Evolutionary conservation across 352 stramenopile genomes (phyloP), one percentile per base, ranked within the genome.

Genomic region (Phytophthora nicotianae): DNA sequence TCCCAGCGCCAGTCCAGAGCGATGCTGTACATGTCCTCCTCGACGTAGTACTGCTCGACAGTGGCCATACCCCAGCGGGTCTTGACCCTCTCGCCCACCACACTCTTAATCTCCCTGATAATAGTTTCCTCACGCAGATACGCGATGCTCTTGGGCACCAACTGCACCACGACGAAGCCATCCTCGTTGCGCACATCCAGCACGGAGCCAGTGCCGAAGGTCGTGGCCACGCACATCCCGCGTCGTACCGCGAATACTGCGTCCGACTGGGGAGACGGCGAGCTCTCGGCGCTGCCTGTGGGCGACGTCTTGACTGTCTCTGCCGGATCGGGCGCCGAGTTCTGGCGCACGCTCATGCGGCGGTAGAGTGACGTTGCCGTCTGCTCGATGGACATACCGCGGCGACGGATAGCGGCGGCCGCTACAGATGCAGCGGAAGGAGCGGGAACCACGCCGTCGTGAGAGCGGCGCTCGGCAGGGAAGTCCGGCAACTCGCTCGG

Each of bases 11-110:
- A 95, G 72, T 95, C 86, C 33, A 95, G 67, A 32, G 86, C 86
- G 52, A 95, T 92, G 65, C 75, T 91, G 73, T 95, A 95, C 83
- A 91, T 95, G 72, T 95, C 86, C 27, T 93, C 83, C n/a, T 93
- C 83, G 24, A 90, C 70, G 54, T 90, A 92, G 65, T 95, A 95
- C 55, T 89, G 71, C 70, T 95, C 86, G 6, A 95, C 83, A 0
- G 84, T 93, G 33, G 86, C 86, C 56, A 92, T 81, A 9, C 86
- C 86, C 86, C 86, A 95, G 17, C 83, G 81, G 0, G 86, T 95
- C 65, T 93, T 93, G 8, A 95, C 86, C 19, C 86, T 69, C 58
- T 95, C 86, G 17, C 86, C 86, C 26, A 93, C 82, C n/a, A 95
- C 67, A 21, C 80, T 83, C 66, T 92, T 92, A 72, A 95, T 90